Base-by-base conservation (phyloP, 1,284 basidiomycete species). In the Rhodotorula sp. region DNA sequence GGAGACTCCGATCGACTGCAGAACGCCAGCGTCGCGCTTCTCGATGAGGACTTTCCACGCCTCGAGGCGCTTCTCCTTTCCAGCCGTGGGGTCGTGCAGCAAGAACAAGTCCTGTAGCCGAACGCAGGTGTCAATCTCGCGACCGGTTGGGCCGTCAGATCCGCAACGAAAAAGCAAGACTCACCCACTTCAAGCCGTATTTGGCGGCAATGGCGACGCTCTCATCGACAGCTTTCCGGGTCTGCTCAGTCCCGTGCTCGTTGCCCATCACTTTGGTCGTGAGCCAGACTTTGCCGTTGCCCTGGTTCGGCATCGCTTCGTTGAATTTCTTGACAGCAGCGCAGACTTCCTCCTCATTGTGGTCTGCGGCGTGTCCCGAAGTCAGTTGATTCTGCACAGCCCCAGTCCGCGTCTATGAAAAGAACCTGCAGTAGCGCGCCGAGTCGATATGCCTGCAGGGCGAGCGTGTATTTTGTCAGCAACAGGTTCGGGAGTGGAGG, bases 1-100 rank as follows among this genome's bases (percentile, higher is more conserved):
- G 8, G 88, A 90, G 18, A 93, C 90, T 3, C 91, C 90, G 26
- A 92, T 87, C 39, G 85, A 85, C 74, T 85, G 85, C 59, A 91
- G 85, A 78, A 90, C 89, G 0, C 90, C 90, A 31, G 84, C 86
- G 58, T 84, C 80, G 76, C 87, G 85, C 23, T 84, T 83, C 71
- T 89, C 85, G 8, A 86, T 79, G n/a, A 90, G 81, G 1, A 87
- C 88, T 61, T 85, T 85, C 79, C 88, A 91, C 0, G 89, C 88
- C 29, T 83, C 85, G 63, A 89, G 81, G 14, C 90, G 87, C 58
- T 83, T 84, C 67, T 85, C 82, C 5, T 82, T 83, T 0, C 89
- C 88, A n/a, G 86, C 85, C 12, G 84, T 81, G 1, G 90, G 88
- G 75, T 89, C 87, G 70, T 93, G 91, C 46, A 93, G 88, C 31